Base-by-base conservation (phyloP, 2,329 filamentous ascomycete genomes). In the Diaporthe capsici region DNA sequence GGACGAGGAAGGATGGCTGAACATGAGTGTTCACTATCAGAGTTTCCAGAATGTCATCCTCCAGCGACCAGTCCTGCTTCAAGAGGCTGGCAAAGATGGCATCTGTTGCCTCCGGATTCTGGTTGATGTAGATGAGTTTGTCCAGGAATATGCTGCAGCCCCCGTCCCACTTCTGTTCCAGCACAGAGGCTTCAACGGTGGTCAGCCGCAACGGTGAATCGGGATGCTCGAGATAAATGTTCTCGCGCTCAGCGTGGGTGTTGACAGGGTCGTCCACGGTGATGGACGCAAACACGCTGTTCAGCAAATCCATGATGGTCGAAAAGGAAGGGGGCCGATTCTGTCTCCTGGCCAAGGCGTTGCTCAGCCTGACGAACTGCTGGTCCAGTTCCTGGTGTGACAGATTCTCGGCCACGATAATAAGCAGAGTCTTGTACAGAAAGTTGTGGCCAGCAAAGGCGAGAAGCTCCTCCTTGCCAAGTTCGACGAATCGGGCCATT, bases 41-140 rank as follows among this genome's bases (percentile, higher is more conserved):
- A 0, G 90, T 90, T 58, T 84, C 82, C 53, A 87, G 86, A 2
- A 95, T 85, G 60, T 86, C 84, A 0, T 84, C 67, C 58, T 91
- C 90, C 82, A 92, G 87, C 9, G 84, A 79, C 0, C 85, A 82
- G 73, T 89, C 88, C 28, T 89, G 84, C n/a, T 85, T 83, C 57
- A 94, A 83, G 49, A 95, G 85, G 4, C 87, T 85, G 51, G 83
- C 83, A 67, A 95, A 81, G 71, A 95, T 93, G 17, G 83, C 84
- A 68, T 89, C 86, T 2, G 89, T 91, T 3, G 86, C 85, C 2
- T 81, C 77, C 0, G 83, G 82, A 72, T 91, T 92, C 80, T 92
- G 90, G 77, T 92, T 88, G 67, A 93, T 86, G 28, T 86, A 85
- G 39, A 95, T 86, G 37, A 95, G 86, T 81, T 93, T 94, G 80